phyloP scores from a whole-genome alignment of 2,329 filamentous ascomycete species.

The Arachnomyces sp. region DNA sequence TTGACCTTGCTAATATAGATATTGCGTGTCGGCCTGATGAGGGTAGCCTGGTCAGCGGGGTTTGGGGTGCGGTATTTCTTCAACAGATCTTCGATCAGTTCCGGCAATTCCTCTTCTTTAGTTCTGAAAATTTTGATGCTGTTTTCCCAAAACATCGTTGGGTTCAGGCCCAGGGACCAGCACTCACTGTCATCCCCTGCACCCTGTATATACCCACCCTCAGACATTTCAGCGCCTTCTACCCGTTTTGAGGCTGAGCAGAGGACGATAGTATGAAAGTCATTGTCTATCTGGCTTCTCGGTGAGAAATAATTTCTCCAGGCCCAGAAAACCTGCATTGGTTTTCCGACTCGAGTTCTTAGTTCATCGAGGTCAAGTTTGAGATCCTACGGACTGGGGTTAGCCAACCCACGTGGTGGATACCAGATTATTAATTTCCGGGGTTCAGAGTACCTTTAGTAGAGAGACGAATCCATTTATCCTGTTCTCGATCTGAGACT shows the following conservation, averaged over 20 bases:
- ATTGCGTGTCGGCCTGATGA: conserved; percentile 32
- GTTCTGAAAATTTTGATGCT: conserved; percentile 52
- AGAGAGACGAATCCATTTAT: conserved; percentile 51
- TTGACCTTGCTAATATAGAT: conserved; percentile 24
- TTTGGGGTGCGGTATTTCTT: conserved; percentile 18
- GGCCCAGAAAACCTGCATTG: conserved; percentile 71
- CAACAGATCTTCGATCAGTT: conserved; percentile 42
- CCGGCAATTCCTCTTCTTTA: conserved; percentile 57
- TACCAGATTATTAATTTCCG: background rate
- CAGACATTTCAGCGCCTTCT: conserved; percentile 58
- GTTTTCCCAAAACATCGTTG: conserved; percentile 72
- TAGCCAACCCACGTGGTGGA: background rate
- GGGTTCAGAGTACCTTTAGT: conserved; percentile 31
- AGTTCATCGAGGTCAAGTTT: conserved; percentile 52
- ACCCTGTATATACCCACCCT: conserved; percentile 81
- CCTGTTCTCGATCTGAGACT: conserved; percentile 64
- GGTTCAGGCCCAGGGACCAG: conserved; percentile 77
- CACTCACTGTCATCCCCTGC: conserved; percentile 92
- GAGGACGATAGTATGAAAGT: conserved; percentile 68
- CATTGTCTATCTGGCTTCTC: conserved; percentile 39
- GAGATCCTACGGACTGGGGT: conserved; percentile 49
- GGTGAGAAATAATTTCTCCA: conserved; percentile 58
- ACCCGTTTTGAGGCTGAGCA: conserved; percentile 76
- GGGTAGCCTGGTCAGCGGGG: conserved; percentile 17
- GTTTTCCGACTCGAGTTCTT: conserved; percentile 55